Percentiles rank a stretch among this genome's conserved stretches.
phyloP scores from a whole-genome alignment of 1,139 yeast species.

The Geotrichum citri-aurantii region DNA sequence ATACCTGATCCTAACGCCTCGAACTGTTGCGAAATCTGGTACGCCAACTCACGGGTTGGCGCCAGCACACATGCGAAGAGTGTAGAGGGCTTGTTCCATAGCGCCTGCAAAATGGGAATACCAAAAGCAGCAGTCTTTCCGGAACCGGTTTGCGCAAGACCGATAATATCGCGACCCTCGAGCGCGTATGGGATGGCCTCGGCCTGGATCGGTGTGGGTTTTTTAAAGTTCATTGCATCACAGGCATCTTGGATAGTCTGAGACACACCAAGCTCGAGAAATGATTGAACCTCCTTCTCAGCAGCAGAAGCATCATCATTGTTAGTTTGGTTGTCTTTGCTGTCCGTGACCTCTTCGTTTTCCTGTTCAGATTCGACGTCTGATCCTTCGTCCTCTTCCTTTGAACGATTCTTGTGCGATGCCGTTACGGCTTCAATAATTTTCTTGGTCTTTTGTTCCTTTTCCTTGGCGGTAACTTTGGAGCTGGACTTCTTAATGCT shows the following conservation, averaged over 20 bases:
- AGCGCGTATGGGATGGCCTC: slow-evolving; percentile 90
- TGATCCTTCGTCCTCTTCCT: background rate
- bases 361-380: background rate
- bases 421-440: slow-evolving; percentile 14
- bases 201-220: slow-evolving; percentile 92
- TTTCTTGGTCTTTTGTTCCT: slow-evolving; percentile 12
- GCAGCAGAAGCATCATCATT: slow-evolving; percentile 2
- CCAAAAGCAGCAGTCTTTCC: slow-evolving; percentile 89
- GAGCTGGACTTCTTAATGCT: background rate
- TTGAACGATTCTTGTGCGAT: slow-evolving; percentile 5
- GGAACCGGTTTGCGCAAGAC: slow-evolving; percentile 93
- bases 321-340: background rate
- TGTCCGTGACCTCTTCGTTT: background rate
- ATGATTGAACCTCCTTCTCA: slow-evolving; percentile 12
- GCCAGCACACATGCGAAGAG: slow-evolving; percentile 86
- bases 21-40: slow-evolving; percentile 91
- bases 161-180: slow-evolving; percentile 86
- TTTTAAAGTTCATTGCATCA: slow-evolving; percentile 67
- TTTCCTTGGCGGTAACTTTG: background rate
- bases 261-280: slow-evolving; percentile 13
- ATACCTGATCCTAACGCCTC: slow-evolving; percentile 86
- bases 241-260: slow-evolving; percentile 51
- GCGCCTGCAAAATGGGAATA: slow-evolving; percentile 80
- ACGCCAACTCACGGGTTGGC: slow-evolving; percentile 96
- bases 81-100: slow-evolving; percentile 85